Conservation (phyloP, 2,329 filamentous ascomycete species). For the Fusarium buharicum region DNA sequence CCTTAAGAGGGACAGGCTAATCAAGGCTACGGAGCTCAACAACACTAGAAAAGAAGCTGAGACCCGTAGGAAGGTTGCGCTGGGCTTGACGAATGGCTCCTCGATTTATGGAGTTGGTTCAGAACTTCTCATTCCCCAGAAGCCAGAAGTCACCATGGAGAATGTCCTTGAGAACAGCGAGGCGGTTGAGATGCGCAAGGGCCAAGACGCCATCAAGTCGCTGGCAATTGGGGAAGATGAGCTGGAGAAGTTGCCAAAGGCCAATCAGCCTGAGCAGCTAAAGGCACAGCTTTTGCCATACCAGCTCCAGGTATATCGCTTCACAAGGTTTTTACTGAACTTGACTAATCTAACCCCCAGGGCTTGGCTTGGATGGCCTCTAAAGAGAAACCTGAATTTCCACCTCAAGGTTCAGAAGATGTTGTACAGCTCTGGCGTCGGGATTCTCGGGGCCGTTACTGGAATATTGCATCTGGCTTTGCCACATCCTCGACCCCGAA, state of each 20-base stretch:
- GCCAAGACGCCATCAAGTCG: slow-evolving; percentile 72
- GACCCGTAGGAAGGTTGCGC: slow-evolving; percentile 57
- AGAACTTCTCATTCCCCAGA: slow-evolving; percentile 33
- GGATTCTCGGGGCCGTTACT: slow-evolving; percentile 60
- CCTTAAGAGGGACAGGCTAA: slow-evolving; percentile 73
- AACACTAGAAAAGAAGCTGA: slow-evolving; percentile 65
- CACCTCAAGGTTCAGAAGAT: slow-evolving; percentile 66
- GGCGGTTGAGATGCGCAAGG: slow-evolving; percentile 72
- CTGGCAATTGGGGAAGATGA: slow-evolving; percentile 77
- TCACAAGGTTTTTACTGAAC: background rate
- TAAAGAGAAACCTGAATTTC: slow-evolving; percentile 77
- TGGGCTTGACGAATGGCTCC: slow-evolving; percentile 53
- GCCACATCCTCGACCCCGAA: slow-evolving; percentile 65
- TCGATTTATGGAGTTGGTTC: slow-evolving; percentile 53
- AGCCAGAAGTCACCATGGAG: slow-evolving; percentile 63
- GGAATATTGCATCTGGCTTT: slow-evolving; percentile 71
- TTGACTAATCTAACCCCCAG: slow-evolving; percentile 54
- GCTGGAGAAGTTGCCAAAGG: slow-evolving; percentile 77
- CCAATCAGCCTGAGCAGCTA: slow-evolving; percentile 72
- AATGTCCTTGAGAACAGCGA: slow-evolving; percentile 74
- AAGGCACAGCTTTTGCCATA: slow-evolving; percentile 79
- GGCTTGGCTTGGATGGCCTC: slow-evolving; percentile 83
- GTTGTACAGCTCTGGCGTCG: slow-evolving; percentile 82
- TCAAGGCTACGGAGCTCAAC: slow-evolving; percentile 67
- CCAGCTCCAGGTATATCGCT: slow-evolving; percentile 68